phyloP scores from a whole-genome alignment of 2,329 filamentous ascomycete genomes.

The Zymoseptoria tritici region DNA sequence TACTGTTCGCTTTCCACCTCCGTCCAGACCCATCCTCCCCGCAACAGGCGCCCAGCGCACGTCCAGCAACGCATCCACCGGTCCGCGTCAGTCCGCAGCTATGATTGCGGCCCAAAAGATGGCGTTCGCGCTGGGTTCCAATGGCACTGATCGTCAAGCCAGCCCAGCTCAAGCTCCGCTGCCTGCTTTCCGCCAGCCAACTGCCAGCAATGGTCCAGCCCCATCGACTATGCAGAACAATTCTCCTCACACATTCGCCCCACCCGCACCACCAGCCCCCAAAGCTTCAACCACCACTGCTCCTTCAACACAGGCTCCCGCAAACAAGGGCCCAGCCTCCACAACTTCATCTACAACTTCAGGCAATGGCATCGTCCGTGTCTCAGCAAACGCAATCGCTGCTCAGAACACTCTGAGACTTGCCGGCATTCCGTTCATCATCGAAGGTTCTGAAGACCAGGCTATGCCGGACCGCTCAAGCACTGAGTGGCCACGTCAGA shows the following conservation, averaged over 20 bases:
- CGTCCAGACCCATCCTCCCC: background rate
- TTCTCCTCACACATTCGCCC: background rate
- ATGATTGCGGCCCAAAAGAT: background rate
- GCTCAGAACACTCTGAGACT: background rate
- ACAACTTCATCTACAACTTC: background rate
- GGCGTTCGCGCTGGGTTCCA: background rate
- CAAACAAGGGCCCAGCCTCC: background rate
- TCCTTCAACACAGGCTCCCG: background rate
- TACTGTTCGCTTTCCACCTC: background rate
- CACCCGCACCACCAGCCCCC: background rate
- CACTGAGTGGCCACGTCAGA: background rate
- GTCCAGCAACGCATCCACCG: background rate
- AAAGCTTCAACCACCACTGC: background rate
- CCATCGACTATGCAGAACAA: background rate
- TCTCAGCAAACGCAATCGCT: background rate
- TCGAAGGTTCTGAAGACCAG: background rate
- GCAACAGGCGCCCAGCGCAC: background rate
- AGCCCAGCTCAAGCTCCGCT: background rate
- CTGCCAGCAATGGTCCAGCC: background rate
- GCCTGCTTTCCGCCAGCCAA: background rate
- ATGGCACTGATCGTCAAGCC: background rate
- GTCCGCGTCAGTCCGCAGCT: background rate
- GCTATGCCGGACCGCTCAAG: background rate
- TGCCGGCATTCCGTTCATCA: background rate
- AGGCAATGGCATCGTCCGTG: background rate